These are phyloP conservation scores for Rhynchosporium graminicola DNA, from an alignment of 2,329 filamentous ascomycete genomes.

Conservation along the genomic window DNA sequence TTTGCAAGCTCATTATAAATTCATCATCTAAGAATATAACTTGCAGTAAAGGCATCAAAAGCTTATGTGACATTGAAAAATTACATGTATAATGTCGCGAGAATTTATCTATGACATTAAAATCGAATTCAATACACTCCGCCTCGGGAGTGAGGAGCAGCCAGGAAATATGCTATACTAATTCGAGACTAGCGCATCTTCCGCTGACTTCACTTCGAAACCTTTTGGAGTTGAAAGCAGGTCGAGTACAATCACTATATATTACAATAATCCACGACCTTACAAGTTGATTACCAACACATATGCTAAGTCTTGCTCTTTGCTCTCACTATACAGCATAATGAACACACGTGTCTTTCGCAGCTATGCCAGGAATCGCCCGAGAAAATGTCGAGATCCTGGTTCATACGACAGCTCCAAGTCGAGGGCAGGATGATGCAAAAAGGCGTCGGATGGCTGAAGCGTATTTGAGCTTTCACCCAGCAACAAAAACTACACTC, in stretches of 20 bases:
- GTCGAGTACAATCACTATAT: neutral
- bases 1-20: too few relatives aligned
- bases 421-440: constrained; percentile 38
- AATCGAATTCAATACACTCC: too few relatives aligned
- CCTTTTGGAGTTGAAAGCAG: too few relatives aligned
- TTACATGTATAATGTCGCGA: too few relatives aligned
- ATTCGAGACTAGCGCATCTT: neutral
- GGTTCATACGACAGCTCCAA: constrained; percentile 39
- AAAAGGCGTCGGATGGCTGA: constrained; percentile 38
- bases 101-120: too few relatives aligned
- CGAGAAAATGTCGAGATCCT: constrained; percentile 39
- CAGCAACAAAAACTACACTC: constrained; percentile 24
- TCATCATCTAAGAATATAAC: too few relatives aligned
- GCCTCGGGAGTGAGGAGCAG: too few relatives aligned
- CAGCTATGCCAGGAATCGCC: constrained; percentile 29
- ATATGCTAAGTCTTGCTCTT: constrained; percentile 9
- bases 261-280: neutral
- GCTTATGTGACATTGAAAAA: too few relatives aligned
- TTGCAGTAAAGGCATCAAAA: too few relatives aligned
- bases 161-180: neutral
- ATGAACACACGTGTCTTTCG: constrained; percentile 5
- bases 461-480: constrained; percentile 38
- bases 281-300: neutral
- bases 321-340: constrained; percentile 8
- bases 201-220: neutral